Percentiles rank a stretch among this genome's conserved stretches.
These are phyloP conservation scores for Leccinellum luteum DNA, from an alignment of 768 basidiomycete species.

Conservation along the genomic window DNA sequence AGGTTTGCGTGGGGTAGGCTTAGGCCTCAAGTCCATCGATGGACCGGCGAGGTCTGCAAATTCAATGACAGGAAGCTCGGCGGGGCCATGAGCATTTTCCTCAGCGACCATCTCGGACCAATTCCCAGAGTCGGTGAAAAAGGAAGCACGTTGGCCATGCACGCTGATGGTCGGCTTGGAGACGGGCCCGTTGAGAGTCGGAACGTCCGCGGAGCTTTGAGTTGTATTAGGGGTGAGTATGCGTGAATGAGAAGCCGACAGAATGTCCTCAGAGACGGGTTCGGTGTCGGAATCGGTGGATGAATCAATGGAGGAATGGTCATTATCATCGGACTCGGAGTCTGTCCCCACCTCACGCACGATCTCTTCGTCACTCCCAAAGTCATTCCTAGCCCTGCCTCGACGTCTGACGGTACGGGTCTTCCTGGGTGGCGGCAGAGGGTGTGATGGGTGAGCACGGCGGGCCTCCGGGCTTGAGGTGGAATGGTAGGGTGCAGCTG, in stretches of 20 bases:
- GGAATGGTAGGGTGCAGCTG: slow-evolving; percentile 37
- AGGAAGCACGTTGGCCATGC: slow-evolving; percentile 39
- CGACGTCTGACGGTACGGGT: slow-evolving; percentile 54
- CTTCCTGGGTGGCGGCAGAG: slow-evolving; percentile 33
- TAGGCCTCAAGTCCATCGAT: slow-evolving; percentile 31
- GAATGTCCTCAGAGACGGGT: slow-evolving; percentile 62
- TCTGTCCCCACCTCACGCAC: slow-evolving; percentile 69
- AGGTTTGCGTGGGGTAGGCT: slow-evolving; percentile 39
- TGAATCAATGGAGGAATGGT: slow-evolving; percentile 56
- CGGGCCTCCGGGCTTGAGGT: slow-evolving; percentile 32
- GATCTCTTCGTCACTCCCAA: slow-evolving; percentile 78
- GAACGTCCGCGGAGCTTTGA: slow-evolving; percentile 51
- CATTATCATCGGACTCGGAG: slow-evolving; percentile 63
- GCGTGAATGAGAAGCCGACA: slow-evolving; percentile 47
- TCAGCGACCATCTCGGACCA: slow-evolving; percentile 89
- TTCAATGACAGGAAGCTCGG: slow-evolving; percentile 75
- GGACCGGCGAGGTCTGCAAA: slow-evolving; percentile 58
- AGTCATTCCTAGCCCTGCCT: slow-evolving; percentile 54
- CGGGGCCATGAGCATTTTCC: slow-evolving; percentile 60
- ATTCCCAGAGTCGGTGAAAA: slow-evolving; percentile 53
- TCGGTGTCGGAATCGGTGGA: slow-evolving; percentile 72
- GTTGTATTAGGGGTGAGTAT: slow-evolving; percentile 68
- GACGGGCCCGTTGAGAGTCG: slow-evolving; percentile 23
- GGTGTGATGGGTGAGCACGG: slow-evolving; percentile 31
- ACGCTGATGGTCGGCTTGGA: slow-evolving; percentile 27